Conservation (phyloP, 257 asterid genomes). For the Solanum chilense region DNA sequence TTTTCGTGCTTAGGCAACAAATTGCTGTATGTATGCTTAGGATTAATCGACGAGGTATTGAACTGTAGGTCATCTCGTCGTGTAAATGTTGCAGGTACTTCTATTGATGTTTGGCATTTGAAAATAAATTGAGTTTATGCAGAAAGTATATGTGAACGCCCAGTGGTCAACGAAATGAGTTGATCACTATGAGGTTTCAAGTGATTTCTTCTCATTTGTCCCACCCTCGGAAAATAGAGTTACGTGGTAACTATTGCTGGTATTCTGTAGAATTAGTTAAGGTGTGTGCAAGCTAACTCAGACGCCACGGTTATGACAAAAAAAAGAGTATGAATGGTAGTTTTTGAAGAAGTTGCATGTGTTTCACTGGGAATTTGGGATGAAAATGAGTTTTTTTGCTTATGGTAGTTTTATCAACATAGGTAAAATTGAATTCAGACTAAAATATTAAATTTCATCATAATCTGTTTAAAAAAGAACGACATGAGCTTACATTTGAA, state of each 20-base stretch:
- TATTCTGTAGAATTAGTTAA: neutral
- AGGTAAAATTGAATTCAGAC: neutral
- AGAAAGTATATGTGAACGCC: neutral
- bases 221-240: neutral
- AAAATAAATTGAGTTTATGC: neutral
- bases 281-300: neutral
- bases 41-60: neutral
- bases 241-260: neutral
- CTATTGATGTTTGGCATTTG: neutral
- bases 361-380: neutral
- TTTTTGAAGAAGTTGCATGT: neutral
- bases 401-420: neutral
- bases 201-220: too few relatives aligned
- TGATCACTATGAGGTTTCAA: neutral
- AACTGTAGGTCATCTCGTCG: neutral
- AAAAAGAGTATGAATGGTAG: neutral
- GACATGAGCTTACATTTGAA: neutral
- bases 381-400: neutral
- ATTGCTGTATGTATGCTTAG: neutral
- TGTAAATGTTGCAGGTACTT: neutral
- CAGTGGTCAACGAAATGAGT: neutral
- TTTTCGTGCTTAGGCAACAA: neutral
- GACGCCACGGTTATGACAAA: too few relatives aligned
- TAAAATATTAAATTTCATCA: neutral
- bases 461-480: neutral